Evolutionary conservation across 495 filamentous ascomycete species (phyloP).

Genomic region (Aspergillus conjunctus): DNA sequence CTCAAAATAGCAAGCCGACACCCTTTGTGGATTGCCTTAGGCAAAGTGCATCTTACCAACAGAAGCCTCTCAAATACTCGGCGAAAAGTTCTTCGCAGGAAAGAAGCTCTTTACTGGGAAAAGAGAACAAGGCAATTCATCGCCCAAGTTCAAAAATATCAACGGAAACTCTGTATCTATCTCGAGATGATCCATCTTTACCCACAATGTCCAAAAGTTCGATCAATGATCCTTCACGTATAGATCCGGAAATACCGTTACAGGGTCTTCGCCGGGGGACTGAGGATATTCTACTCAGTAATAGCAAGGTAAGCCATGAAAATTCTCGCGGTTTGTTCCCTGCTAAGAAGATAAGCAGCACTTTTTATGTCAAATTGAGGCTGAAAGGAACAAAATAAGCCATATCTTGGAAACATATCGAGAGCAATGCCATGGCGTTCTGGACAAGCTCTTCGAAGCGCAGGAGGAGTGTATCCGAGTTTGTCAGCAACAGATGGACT

Average conservation of each 20-base stretch:
- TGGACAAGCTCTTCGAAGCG: constrained; percentile 37
- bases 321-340: not conserved
- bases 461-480: constrained; percentile 38
- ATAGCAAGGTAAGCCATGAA: constrained; percentile 31
- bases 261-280: constrained; percentile 29
- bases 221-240: too few relatives aligned
- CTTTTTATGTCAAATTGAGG: constrained; percentile 33
- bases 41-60: too few relatives aligned
- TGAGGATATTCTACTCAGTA: constrained; percentile 26
- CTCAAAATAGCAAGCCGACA: too few relatives aligned
- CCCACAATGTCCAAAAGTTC: too few relatives aligned
- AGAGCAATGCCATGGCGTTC: constrained; percentile 35
- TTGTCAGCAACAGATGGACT: constrained; percentile 36
- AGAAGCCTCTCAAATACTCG: too few relatives aligned
- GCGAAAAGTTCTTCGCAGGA: too few relatives aligned
- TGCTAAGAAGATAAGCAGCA: constrained; percentile 24
- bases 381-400: constrained; percentile 35
- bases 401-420: constrained; percentile 36
- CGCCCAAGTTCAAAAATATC: too few relatives aligned
- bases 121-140: too few relatives aligned
- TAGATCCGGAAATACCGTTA: constrained; percentile 22
- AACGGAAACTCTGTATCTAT: too few relatives aligned
- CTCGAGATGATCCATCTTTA: too few relatives aligned
- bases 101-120: too few relatives aligned
- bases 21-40: too few relatives aligned